Evolutionary conservation across 169 alveolate genomes (phyloP).

Genomic region (Eimeria necatrix): DNA sequence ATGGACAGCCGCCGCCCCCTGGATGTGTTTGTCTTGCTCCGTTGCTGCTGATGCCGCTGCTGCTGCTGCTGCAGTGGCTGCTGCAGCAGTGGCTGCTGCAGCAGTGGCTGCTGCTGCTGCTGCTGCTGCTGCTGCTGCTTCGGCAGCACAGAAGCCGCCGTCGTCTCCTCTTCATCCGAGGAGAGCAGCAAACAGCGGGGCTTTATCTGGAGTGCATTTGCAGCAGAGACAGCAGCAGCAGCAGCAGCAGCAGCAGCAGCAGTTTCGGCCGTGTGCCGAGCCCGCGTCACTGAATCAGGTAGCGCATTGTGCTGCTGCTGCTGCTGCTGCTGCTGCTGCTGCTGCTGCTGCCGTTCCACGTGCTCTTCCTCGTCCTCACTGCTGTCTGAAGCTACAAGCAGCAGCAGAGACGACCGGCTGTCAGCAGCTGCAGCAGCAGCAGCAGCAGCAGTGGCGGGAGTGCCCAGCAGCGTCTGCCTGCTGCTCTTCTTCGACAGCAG

Average conservation of each 20-base stretch:
- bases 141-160: not conserved
- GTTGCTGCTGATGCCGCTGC: not conserved
- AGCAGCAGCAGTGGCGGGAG: slow-evolving; percentile 37
- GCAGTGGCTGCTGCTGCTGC: slow-evolving; percentile 56
- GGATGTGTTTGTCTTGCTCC: not conserved
- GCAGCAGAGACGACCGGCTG: not conserved
- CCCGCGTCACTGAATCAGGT: not conserved
- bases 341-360: slow-evolving; percentile 17
- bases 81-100: slow-evolving; percentile 52
- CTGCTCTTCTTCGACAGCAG: not conserved
- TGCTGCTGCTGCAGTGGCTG: slow-evolving; percentile 16
- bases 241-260: slow-evolving; percentile 72
- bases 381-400: slow-evolving; percentile 42
- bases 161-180: slow-evolving; percentile 48
- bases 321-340: slow-evolving; percentile 29
- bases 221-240: slow-evolving; percentile 46
- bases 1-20: not conserved
- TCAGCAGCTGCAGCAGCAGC: slow-evolving; percentile 62
- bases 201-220: not conserved
- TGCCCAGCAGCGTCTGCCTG: not conserved
- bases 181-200: slow-evolving; percentile 71
- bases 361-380: not conserved
- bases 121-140: slow-evolving; percentile 65
- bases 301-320: not conserved
- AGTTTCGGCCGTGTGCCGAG: not conserved